phyloP scores from a whole-genome alignment of 1,284 basidiomycete genomes.

The Heterobasidion occidentale region DNA sequence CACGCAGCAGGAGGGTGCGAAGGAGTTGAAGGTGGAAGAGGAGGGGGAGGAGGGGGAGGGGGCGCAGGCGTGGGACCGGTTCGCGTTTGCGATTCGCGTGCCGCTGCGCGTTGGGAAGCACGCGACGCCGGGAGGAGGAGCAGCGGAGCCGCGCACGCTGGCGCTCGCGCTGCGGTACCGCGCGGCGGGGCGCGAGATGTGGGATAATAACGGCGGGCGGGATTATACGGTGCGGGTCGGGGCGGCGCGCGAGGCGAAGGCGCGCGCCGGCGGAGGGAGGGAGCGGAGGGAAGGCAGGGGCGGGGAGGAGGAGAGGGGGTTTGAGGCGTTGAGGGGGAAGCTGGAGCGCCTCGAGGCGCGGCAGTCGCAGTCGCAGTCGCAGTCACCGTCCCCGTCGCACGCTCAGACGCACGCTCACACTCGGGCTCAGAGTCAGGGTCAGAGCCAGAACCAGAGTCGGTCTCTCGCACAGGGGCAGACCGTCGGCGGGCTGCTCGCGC shows the following conservation, averaged over 20 bases:
- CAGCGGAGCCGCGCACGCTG: slow-evolving; percentile 81
- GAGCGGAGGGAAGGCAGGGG: slow-evolving; percentile 5
- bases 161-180: slow-evolving; percentile 77
- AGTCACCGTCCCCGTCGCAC: no score
- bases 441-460: no score
- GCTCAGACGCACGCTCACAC: no score
- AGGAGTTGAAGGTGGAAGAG: no score
- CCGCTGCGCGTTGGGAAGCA: no score
- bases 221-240: slow-evolving; percentile 75
- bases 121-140: slow-evolving; percentile 41
- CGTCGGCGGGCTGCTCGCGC: not conserved
- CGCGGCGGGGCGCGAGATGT: slow-evolving; percentile 66
- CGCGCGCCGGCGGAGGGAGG: slow-evolving; percentile 2
- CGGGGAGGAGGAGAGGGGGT: slow-evolving; percentile 4
- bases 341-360: slow-evolving; percentile 11
- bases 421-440: no score
- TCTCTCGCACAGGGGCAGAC: no score
- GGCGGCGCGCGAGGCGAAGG: slow-evolving; percentile 8
- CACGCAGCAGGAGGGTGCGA: no score
- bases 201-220: slow-evolving; percentile 85
- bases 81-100: slow-evolving; percentile 47
- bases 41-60: slow-evolving; percentile 12
- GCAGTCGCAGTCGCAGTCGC: not conserved
- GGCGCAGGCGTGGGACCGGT: slow-evolving; percentile 56
- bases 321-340: slow-evolving; percentile 3